A percentile compares a stretch with the other conserved stretches of the same genome.
Evolutionary conservation across 1,284 basidiomycete species (phyloP).

Genomic region (Leccinum griseonigrum): DNA sequence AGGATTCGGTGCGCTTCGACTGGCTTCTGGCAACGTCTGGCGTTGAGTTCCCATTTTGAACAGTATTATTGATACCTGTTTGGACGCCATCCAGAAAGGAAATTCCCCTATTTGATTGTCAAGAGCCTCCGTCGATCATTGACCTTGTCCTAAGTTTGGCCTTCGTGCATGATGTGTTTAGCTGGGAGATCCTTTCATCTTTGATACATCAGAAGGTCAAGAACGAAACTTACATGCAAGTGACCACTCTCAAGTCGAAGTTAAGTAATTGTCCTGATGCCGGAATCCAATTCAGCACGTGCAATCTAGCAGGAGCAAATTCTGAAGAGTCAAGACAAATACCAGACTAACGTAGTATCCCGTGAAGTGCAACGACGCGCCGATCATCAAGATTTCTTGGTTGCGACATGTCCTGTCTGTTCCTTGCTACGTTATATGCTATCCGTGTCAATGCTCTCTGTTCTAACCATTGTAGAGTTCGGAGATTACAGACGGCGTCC

Average conservation of each 20-base stretch:
- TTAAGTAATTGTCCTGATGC: not conserved
- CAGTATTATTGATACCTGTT: slow-evolving; percentile 1
- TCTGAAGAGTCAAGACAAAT: not conserved
- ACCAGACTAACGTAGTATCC: not conserved
- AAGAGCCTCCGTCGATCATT: not conserved
- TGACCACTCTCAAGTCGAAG: not conserved
- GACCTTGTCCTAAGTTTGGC: no score
- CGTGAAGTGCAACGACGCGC: not conserved
- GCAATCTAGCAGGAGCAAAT: not conserved
- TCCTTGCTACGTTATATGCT: not conserved
- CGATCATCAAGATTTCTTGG: not conserved
- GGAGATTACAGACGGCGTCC: not conserved
- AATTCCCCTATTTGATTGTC: not conserved
- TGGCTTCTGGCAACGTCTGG: not conserved
- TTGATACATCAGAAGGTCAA: not conserved
- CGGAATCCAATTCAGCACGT: not conserved
- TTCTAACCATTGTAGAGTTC: not conserved
- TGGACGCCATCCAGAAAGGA: slow-evolving; percentile 1
- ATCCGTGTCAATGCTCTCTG: not conserved
- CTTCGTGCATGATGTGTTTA: not conserved
- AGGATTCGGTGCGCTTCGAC: not conserved
- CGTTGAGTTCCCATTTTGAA: not conserved
- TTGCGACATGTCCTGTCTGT: not conserved
- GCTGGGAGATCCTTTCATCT: not conserved
- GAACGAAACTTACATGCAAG: not conserved